Percentiles rank a stretch among this genome's conserved stretches.
Conservation (phyloP, 371 early-diverging fungal species). For the Syncephalastrum contaminatum region DNA sequence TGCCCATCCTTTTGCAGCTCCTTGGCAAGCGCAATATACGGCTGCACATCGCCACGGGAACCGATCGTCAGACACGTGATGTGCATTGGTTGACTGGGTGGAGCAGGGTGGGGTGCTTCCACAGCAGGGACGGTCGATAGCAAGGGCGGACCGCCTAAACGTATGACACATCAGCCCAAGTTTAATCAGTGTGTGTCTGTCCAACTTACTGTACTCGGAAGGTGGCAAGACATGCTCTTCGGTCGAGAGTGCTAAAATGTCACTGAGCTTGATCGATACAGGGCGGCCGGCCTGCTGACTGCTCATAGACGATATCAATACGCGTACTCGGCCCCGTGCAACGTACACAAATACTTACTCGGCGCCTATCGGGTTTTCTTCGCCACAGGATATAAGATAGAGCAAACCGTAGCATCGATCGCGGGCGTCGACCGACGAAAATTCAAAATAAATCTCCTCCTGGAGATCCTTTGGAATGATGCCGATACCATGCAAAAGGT, state of each 20-base stretch:
- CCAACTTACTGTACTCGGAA: conserved; percentile 25
- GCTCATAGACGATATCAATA: not conserved
- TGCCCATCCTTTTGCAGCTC: conserved; percentile 71
- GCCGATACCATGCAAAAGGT: conserved; percentile 30
- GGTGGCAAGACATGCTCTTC: conserved; percentile 31
- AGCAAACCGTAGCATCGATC: conserved; percentile 29
- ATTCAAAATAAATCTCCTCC: conserved; percentile 46
- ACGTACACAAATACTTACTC: too few relatives aligned
- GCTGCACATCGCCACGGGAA: conserved; percentile 85
- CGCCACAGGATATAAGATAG: conserved; percentile 9
- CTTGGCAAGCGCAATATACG: conserved; percentile 80
- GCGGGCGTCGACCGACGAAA: conserved; percentile 27
- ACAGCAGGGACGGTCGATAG: conserved; percentile 5
- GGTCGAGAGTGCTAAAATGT: conserved; percentile 20
- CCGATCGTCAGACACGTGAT: conserved; percentile 82
- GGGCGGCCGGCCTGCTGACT: not conserved
- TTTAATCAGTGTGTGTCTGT: not conserved
- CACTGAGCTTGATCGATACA: conserved; percentile 16
- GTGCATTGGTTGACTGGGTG: conserved; percentile 52
- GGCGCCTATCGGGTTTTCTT: too few relatives aligned
- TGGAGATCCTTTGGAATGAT: conserved; percentile 29
- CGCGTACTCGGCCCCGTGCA: too few relatives aligned
- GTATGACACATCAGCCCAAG: not conserved
- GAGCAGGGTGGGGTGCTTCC: not conserved
- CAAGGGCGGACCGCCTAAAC: conserved; percentile 19